Evolutionary conservation across 2,329 filamentous ascomycete species (phyloP), one percentile per base, ranked within the genome.

Genomic region (Beauveria varroae): DNA sequence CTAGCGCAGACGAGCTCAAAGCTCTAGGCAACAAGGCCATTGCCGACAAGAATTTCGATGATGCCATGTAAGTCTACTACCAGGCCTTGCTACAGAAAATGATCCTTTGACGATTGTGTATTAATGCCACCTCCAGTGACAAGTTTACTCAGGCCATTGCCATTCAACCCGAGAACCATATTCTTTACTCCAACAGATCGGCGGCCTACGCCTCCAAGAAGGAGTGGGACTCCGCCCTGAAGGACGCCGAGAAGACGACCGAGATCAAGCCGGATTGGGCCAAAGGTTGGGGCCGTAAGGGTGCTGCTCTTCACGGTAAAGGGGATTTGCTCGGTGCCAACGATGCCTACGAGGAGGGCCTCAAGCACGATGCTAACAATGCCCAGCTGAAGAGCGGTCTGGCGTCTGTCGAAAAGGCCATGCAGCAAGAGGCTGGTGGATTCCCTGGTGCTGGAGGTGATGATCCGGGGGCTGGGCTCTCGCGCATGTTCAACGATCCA

Each of bases 1-100:
- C 83, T 69, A 82, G 82, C 64, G 85, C 84, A 68, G 86, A 88
- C 75, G 84, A 93, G 85, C 86, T 99, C 71, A 99, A 99, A 83
- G 91, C 93, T 71, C 89, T 95, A 74, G 95, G 93, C 81, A 99
- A 99, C 83, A 96, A 96, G 82, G 93, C 96, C 77, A 99, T 99
- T 77, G 89, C 91, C 67, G 92, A 91, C 65, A 98, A 98, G 84
- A 92, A 98, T 78, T 99, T 96, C 75, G 84, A 92, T 71, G 91
- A 93, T 75, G 95, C 95, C 72, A 86, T 96, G 93, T 98, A 84
- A 78, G 91, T 86, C 62, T 47, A 57, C 55, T 43, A 43, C 24
- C 37, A 5, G 9, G 1, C 3, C 16, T 30, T 30, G 24, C 12
- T n/a, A 9, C 50, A 16, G 28, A 12, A 7, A 5, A 0, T 30